phyloP scores from a whole-genome alignment of 352 stramenopile species.

The Phytopythium boreale region DNA sequence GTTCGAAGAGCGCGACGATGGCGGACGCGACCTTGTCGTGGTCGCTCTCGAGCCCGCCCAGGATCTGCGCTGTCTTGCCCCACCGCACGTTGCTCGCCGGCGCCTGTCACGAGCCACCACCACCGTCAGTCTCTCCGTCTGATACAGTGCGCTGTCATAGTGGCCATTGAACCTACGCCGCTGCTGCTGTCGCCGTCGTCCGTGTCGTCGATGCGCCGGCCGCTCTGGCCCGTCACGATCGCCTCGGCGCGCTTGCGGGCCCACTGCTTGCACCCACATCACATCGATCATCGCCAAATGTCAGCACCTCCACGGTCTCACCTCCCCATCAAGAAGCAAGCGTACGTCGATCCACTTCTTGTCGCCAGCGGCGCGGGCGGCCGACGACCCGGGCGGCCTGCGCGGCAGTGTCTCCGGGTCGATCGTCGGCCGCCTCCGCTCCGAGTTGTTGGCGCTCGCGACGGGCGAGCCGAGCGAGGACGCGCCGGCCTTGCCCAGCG shows the following conservation, averaged over 20 bases:
- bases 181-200: slow-evolving; percentile 8
- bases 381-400: background rate
- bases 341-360: slow-evolving; percentile 33
- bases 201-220: slow-evolving; percentile 18
- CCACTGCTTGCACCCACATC: slow-evolving; percentile 29
- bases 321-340: background rate
- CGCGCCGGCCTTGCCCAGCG: background rate
- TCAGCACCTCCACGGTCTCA: background rate
- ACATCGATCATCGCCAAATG: background rate
- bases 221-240: slow-evolving; percentile 24
- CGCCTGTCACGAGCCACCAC: slow-evolving; percentile 7
- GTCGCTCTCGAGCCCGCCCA: slow-evolving; percentile 44
- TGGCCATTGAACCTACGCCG: slow-evolving; percentile 16
- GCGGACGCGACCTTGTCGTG: slow-evolving; percentile 52
- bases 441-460: background rate
- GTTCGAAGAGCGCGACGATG: slow-evolving; percentile 55
- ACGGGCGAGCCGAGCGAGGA: background rate
- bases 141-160: too few relatives aligned
- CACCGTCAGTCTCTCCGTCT: slow-evolving; percentile 3
- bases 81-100: slow-evolving; percentile 55
- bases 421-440: background rate
- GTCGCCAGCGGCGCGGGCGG: background rate
- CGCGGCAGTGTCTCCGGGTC: background rate
- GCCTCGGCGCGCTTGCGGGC: slow-evolving; percentile 34
- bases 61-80: slow-evolving; percentile 53